Evolutionary conservation across 176 grass and related monocot genomes (phyloP), one percentile per base, ranked within the genome.

Genomic region (Tillandsia leiboldiana): DNA sequence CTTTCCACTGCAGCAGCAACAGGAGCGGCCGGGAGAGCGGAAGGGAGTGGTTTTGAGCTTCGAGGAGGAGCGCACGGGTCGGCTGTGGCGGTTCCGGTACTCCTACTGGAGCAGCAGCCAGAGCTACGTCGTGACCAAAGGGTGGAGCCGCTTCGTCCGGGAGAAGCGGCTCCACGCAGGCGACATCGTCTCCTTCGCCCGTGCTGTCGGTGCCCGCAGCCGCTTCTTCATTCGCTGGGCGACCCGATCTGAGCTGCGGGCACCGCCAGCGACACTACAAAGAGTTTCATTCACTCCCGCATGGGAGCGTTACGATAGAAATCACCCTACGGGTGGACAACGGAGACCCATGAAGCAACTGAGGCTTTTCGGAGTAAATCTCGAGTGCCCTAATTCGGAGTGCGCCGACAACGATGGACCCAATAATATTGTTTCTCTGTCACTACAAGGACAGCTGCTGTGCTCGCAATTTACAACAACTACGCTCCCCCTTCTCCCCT

Each of bases 71-170:
- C 82, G 82, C 26, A 64, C 68, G 0, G 87, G 89, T 49, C 90
- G 93, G 75, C 22, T 84, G 22, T 99, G 94, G 94, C 73, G 84
- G 63, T 99, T 99, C 81, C 84, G 94, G 47, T 99, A 99, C 87
- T 99, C 94, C 7, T 99, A 99, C 82, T 99, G 94, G 94, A 93
- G 93, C 78, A 99, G 89, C 87, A 99, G 94, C 84, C 94, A 99
- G 82, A 99, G 89, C 82, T 99, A 99, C 83, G 94, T 99, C 51
- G 90, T 99, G 87, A 99, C 94, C 77, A 99, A 99, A 28, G 94
- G 94, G 0, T 99, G 94, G 94, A 99, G 94, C 84, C 84, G 87
- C 42, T 97, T 97, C 76, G 94, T 97, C 59, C 92, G 90, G 74
- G 94, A 97, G 79, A 97, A 97, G 86, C 73, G 77, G 63, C 94